phyloP scores from a whole-genome alignment of 2,329 filamentous ascomycete species.

The Allantophomopsis lycopodina region DNA sequence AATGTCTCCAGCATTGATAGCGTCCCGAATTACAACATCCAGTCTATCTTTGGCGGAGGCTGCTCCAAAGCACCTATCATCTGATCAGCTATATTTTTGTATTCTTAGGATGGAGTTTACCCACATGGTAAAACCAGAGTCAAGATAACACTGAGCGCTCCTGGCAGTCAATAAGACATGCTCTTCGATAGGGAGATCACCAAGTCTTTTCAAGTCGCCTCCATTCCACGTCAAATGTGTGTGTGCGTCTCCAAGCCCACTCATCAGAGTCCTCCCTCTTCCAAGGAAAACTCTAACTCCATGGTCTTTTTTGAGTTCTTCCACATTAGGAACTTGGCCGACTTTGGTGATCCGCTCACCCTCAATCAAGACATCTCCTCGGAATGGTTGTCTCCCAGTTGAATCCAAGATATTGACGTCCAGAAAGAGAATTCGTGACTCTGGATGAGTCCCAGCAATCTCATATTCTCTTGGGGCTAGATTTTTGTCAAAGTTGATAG shows the following conservation, averaged over 20 bases:
- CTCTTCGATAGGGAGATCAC: constrained; percentile 28
- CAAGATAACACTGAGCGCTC: constrained; percentile 28
- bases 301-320: constrained; percentile 10
- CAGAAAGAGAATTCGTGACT: constrained; percentile 15
- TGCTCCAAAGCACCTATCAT: constrained; percentile 7
- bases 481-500: constrained; percentile 5
- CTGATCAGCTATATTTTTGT: neutral
- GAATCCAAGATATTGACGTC: constrained; percentile 20
- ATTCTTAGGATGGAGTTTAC: neutral
- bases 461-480: constrained; percentile 8
- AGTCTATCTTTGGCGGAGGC: constrained; percentile 11
- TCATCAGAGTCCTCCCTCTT: constrained; percentile 27
- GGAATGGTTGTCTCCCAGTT: constrained; percentile 15
- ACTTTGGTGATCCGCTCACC: constrained; percentile 14
- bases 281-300: constrained; percentile 7
- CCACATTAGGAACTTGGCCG: constrained; percentile 11
- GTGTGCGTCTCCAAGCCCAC: constrained; percentile 33
- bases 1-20: constrained; percentile 31
- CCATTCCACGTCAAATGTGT: constrained; percentile 34
- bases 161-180: constrained; percentile 29
- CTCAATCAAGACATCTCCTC: constrained; percentile 18
- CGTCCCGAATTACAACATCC: constrained; percentile 31
- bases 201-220: constrained; percentile 25
- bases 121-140: constrained; percentile 34
- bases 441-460: constrained; percentile 8